Base-by-base conservation (phyloP, 1,284 basidiomycete species). In the Rhodofomes roseus region DNA sequence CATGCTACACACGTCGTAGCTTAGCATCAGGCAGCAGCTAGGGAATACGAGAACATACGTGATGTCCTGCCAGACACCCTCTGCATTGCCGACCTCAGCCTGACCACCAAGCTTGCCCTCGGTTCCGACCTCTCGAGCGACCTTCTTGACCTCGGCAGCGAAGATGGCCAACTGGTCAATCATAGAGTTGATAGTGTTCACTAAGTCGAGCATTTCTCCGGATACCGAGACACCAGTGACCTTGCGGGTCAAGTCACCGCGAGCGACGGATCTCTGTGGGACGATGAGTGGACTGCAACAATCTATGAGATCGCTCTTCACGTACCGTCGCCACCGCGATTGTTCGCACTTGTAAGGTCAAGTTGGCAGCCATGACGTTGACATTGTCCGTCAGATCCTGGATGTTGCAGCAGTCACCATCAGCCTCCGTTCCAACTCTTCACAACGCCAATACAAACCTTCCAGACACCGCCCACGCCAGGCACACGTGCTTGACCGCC, bases 31-130 rank as follows among this genome's bases (percentile, higher is more conserved):
- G 11, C 43, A 2, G 37, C 27, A 20, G 27, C 37, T 25, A 12
- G 44, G 6, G 0, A 14, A 1, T 12, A 53, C 2, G 12, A 44
- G 25, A 29, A 86, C 93, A 64, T 77, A 96, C 87, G 96, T 99
- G 73, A 99, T 98, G 74, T 98, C 95, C 72, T 95, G 93, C 97
- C 96, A 99, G 56, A 95, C 97, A 56, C 96, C 97, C 71, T 98
- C 93, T 37, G 98, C 93, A 64, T 96, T 94, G 64, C 95, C 95
- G 48, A 98, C 95, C 72, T 98, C 94, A 20, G 97, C 96, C 70
- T 98, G 96, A 0, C 97, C 96, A 69, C 96, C 96, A 14, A 99
- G 80, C 76, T 98, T 98, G 43, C 96, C 96, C 71, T 98, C 94
- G 5, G 95, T 96, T 62, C 95, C 95, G 68, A 98, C 95, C 73